A percentile compares a stretch with the other conserved stretches of the same genome.
phyloP scores from a whole-genome alignment of 202 grass and related monocot species.

The Bolboschoenoplectus hybrid region DNA sequence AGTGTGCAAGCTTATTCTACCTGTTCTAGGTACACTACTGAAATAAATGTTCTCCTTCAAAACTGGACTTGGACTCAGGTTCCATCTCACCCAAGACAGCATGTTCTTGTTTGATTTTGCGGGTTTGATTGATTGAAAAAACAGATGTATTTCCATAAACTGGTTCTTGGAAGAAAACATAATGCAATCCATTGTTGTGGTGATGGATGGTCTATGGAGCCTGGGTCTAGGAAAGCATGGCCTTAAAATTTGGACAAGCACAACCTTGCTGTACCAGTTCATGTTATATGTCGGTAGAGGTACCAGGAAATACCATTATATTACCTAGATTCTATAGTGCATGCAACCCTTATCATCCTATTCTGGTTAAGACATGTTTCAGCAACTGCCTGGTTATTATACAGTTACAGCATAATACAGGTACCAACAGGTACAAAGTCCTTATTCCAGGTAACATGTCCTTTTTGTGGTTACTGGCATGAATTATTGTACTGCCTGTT shows the following conservation, averaged over 20 bases:
- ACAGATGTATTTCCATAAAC: neutral
- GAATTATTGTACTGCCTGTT: neutral
- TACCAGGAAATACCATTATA: neutral
- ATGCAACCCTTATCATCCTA: neutral
- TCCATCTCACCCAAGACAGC: neutral
- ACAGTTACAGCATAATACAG: neutral
- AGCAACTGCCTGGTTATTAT: neutral
- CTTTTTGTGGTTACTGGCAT: neutral
- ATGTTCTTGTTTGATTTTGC: neutral
- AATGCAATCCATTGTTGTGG: neutral
- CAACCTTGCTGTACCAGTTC: neutral
- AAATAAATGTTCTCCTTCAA: neutral
- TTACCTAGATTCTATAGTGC: neutral
- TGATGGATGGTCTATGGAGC: neutral
- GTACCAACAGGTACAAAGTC: neutral
- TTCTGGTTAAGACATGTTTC: neutral
- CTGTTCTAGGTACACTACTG: conserved; percentile 62
- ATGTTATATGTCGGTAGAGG: neutral
- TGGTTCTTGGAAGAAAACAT: neutral
- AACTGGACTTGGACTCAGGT: neutral
- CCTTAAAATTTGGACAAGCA: neutral
- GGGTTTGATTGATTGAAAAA: conserved; percentile 20
- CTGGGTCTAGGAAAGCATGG: neutral
- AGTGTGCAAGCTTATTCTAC: conserved; percentile 83
- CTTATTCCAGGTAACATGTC: neutral